Conservation (phyloP, 306 rosid species). For the Trichosanthes truncata region DNA sequence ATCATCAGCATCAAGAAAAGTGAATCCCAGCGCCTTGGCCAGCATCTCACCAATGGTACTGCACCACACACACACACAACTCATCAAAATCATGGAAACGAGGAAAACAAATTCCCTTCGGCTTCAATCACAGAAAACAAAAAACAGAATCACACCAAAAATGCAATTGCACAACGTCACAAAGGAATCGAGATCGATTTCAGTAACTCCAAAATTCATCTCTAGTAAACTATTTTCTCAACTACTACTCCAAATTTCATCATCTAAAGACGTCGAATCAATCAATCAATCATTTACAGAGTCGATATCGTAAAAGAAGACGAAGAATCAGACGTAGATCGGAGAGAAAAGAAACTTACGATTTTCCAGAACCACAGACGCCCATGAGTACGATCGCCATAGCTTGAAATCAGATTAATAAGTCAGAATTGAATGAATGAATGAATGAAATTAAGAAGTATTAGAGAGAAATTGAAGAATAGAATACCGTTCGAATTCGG, state of each 20-base stretch:
- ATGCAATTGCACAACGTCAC: not conserved
- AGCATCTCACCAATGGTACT: slow-evolving; percentile 72
- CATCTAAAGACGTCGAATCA: not conserved
- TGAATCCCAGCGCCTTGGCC: slow-evolving; percentile 33
- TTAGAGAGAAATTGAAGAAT: not conserved
- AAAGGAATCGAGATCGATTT: not conserved
- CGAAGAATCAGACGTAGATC: not conserved
- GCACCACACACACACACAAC: slow-evolving; percentile 11
- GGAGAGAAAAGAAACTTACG: slow-evolving; percentile 29
- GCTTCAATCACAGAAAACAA: not conserved
- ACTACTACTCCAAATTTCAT: not conserved
- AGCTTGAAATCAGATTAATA: slow-evolving; percentile 10
- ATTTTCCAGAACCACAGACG: slow-evolving; percentile 83
- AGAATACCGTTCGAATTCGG: not conserved
- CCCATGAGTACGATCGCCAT: slow-evolving; percentile 55
- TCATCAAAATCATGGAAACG: slow-evolving; percentile 3
- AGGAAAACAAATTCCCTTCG: not conserved
- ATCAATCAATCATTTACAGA: not conserved
- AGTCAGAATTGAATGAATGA: not conserved
- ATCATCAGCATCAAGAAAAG: slow-evolving; percentile 81
- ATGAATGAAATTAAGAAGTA: not conserved
- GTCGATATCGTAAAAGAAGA: not conserved
- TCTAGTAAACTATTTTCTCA: not conserved
- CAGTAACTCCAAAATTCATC: not conserved
- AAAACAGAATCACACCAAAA: not conserved